Percentiles rank a stretch among this genome's conserved stretches.
phyloP scores from a whole-genome alignment of 2,329 filamentous ascomycete species.

The Seiridium cupressi region DNA sequence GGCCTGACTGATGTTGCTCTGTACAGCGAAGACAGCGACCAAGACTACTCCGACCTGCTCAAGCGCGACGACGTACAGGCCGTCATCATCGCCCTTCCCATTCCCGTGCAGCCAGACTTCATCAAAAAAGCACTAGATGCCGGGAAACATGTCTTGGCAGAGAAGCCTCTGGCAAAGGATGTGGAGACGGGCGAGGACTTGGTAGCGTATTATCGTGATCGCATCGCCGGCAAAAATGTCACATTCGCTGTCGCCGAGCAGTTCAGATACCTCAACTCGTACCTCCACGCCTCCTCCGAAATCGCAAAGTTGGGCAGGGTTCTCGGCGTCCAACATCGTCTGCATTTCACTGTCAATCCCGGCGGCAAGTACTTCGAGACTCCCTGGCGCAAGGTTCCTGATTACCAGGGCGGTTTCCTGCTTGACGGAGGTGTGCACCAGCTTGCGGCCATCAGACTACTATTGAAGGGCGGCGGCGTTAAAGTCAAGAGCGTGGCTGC shows the following conservation, averaged over 20 bases:
- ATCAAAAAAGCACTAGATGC: slow-evolving; percentile 59
- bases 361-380: slow-evolving; percentile 49
- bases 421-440: slow-evolving; percentile 76
- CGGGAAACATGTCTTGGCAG: slow-evolving; percentile 68
- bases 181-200: slow-evolving; percentile 41
- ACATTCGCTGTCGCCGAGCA: slow-evolving; percentile 70
- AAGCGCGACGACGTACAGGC: slow-evolving; percentile 42
- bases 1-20: slow-evolving; percentile 21
- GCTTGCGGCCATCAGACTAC: slow-evolving; percentile 58
- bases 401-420: slow-evolving; percentile 73
- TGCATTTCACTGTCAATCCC: slow-evolving; percentile 32
- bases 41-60: slow-evolving; percentile 40
- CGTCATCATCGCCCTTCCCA: slow-evolving; percentile 52
- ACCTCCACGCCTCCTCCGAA: slow-evolving; percentile 48
- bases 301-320: slow-evolving; percentile 52
- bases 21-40: slow-evolving; percentile 26
- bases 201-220: slow-evolving; percentile 32
- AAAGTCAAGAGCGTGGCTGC: slow-evolving; percentile 49
- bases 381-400: slow-evolving; percentile 65
- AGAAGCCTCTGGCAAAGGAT: slow-evolving; percentile 67
- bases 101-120: slow-evolving; percentile 55
- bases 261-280: slow-evolving; percentile 61
- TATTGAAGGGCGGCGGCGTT: slow-evolving; percentile 47
- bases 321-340: slow-evolving; percentile 46
- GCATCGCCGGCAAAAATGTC: slow-evolving; percentile 26